Conservation (phyloP, 176 grass and related monocot species). For the Miscanthus lutarioriparius region DNA sequence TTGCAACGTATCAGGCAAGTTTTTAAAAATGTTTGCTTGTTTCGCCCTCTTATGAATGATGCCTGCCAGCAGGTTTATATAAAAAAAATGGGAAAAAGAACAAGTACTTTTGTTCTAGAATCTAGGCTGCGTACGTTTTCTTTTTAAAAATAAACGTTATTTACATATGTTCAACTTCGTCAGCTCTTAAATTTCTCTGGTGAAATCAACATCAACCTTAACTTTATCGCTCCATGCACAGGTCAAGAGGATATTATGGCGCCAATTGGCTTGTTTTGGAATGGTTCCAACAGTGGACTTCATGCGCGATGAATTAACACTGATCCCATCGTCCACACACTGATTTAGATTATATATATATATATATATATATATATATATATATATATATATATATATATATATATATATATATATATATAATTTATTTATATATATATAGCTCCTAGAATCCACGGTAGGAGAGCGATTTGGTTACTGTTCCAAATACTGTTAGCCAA, state of each 20-base stretch:
- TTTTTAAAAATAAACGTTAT: background rate
- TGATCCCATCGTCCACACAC: background rate
- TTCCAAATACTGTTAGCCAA: no score
- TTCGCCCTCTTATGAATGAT: background rate
- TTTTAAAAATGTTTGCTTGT: background rate
- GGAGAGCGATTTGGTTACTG: no score
- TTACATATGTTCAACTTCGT: background rate
- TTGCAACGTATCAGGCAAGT: background rate
- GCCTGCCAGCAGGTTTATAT: background rate
- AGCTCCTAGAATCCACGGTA: no score
- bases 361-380: no score
- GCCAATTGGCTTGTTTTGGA: background rate
- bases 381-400: no score
- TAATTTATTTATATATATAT: no score
- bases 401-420: no score
- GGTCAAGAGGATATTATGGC: background rate
- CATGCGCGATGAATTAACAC: background rate
- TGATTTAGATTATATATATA: no score
- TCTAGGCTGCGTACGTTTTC: background rate
- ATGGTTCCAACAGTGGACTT: background rate
- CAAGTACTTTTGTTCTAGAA: background rate
- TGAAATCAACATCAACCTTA: background rate
- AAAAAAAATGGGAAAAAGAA: background rate
- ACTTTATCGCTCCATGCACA: background rate
- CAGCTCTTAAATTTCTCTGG: background rate